Evolutionary conservation across 306 rosid genomes (phyloP).

Genomic region (Rosa persica): DNA sequence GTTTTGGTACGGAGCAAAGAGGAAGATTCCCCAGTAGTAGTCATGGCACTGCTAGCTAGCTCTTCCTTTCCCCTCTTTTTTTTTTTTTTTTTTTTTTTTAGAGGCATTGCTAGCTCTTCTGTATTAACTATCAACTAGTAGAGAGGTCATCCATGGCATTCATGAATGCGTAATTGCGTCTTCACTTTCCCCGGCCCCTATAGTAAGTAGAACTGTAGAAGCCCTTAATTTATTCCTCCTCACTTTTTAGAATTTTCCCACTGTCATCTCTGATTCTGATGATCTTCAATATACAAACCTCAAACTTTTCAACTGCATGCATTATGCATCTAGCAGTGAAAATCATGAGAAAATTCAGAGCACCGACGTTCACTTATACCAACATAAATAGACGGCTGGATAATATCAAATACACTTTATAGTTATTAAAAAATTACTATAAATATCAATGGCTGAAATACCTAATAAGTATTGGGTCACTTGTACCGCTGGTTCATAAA

Average conservation of each 20-base stretch:
- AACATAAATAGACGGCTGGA: too few relatives aligned
- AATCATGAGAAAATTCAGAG: too few relatives aligned
- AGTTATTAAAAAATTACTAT: too few relatives aligned
- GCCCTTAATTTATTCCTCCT: not conserved
- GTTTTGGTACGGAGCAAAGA: not conserved
- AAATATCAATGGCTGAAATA: too few relatives aligned
- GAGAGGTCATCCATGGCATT: slow-evolving; percentile 3
- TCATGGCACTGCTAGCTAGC: not conserved
- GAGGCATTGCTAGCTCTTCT: not conserved
- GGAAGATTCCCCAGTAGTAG: not conserved
- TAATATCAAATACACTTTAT: too few relatives aligned
- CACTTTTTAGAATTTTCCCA: not conserved
- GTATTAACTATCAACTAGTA: not conserved
- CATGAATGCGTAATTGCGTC: not conserved
- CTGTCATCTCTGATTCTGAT: not conserved
- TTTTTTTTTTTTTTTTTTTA: not conserved
- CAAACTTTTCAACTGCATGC: not conserved
- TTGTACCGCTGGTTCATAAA: too few relatives aligned
- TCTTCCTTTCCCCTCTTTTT: too few relatives aligned
- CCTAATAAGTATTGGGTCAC: too few relatives aligned
- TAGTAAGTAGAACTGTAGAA: not conserved
- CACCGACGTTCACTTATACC: too few relatives aligned
- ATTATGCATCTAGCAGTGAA: not conserved
- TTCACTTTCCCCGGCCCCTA: not conserved
- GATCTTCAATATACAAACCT: not conserved